Conservation (phyloP, 208 protist genomes). For the Trichomonas vaginalis region DNA sequence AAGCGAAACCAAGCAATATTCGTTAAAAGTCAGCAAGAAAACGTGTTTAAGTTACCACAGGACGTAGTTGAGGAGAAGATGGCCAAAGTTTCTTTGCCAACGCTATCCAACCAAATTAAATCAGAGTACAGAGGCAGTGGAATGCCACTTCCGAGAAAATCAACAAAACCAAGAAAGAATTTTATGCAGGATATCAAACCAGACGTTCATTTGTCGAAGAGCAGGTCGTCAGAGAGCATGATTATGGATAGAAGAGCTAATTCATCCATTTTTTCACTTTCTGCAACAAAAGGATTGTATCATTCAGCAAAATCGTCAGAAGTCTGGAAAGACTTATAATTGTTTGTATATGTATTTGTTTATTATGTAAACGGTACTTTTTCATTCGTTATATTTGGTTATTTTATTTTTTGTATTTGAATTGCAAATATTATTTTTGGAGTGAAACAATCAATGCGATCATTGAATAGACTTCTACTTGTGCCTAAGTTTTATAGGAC, state of each 20-base stretch:
- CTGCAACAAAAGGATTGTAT: too few relatives aligned
- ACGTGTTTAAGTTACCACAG: neutral
- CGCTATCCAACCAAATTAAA: neutral
- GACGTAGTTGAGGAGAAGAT: neutral
- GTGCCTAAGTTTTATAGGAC: too few relatives aligned
- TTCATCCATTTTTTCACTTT: neutral
- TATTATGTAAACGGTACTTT: too few relatives aligned
- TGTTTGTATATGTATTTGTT: too few relatives aligned
- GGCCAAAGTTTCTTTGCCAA: neutral
- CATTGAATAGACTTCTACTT: too few relatives aligned
- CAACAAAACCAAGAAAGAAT: neutral
- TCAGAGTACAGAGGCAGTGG: neutral
- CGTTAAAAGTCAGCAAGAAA: neutral
- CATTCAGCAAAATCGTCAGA: too few relatives aligned
- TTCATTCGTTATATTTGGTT: too few relatives aligned
- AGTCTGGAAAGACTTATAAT: too few relatives aligned
- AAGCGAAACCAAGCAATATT: neutral
- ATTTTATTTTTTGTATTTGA: too few relatives aligned
- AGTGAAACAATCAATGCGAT: too few relatives aligned
- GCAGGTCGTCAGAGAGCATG: neutral
- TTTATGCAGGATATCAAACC: neutral
- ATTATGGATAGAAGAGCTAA: neutral
- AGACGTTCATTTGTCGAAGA: neutral
- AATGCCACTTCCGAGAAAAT: neutral
- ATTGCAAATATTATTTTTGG: too few relatives aligned